Evolutionary conservation across 495 filamentous ascomycete genomes (phyloP).

Genomic region (Penicillium nucicola): DNA sequence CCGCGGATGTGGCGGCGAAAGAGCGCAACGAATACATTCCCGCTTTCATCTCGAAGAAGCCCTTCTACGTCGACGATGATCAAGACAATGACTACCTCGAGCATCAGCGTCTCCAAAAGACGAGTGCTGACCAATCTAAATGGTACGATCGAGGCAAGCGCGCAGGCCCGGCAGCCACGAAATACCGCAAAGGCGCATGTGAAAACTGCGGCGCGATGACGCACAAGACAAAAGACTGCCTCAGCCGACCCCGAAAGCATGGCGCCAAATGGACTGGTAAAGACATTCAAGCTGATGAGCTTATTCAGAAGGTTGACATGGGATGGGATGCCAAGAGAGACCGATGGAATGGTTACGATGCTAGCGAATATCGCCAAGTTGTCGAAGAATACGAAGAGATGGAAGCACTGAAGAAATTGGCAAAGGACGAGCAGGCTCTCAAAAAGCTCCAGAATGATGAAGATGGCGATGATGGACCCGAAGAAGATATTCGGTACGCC

Average conservation of each 20-base stretch:
- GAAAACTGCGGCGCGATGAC: constrained; percentile 98
- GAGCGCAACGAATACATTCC: constrained; percentile 99
- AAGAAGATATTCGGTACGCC: constrained; percentile 76
- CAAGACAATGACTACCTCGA: constrained; percentile 87
- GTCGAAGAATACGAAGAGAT: constrained; percentile 85
- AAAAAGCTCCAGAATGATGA: constrained; percentile 50
- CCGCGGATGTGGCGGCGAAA: constrained; percentile 53
- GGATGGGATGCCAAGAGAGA: constrained; percentile 99
- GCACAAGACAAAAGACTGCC: constrained; percentile 91
- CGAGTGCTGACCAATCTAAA: constrained; percentile 61
- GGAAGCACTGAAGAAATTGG: constrained; percentile 70
- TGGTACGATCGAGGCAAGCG: constrained; percentile 90
- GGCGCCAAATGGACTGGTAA: constrained; percentile 91
- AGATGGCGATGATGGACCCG: constrained; percentile 51
- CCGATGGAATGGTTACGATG: constrained; percentile 95
- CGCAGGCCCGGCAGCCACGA: constrained; percentile 79
- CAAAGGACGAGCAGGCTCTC: constrained; percentile 41
- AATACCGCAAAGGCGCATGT: constrained; percentile 95
- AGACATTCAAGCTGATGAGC: constrained; percentile 90
- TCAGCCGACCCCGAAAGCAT: constrained; percentile 82
- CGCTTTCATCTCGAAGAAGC: constrained; percentile 94
- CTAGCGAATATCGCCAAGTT: constrained; percentile 78
- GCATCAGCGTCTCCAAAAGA: constrained; percentile 87
- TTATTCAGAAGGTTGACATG: constrained; percentile 76
- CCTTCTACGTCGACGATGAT: constrained; percentile 90